Base-by-base conservation (phyloP, 2,329 filamentous ascomycete genomes). In the Didymella exigua region DNA sequence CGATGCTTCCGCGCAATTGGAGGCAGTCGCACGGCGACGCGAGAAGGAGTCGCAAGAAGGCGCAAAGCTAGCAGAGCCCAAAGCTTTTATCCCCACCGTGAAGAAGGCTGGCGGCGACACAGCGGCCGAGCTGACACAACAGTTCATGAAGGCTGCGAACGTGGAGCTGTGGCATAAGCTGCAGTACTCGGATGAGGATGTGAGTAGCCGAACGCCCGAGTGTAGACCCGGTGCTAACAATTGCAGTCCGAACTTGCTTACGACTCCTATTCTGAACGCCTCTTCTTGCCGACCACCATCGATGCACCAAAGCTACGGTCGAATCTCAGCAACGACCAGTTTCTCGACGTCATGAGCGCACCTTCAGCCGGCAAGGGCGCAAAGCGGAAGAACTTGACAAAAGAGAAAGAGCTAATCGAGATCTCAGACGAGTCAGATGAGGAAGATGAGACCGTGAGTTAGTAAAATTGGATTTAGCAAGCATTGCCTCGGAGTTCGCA, bases 1-100 rank as follows among this genome's bases (percentile, higher is more conserved):
- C 63, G 95, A 98, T 76, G 93, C 95, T 3, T 77, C 86, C 40
- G 82, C 88, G 41, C 91, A 97, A 67, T 83, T 90, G 51, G 86
- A 89, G 30, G 84, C 84, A 68, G 78, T 72, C 41, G 66, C 70
- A 61, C 76, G 65, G 65, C 71, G 70, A 51, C 73, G 70, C 62
- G 77, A 73, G 60, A 74, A 76, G 48, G 80, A 83, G 52, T 81
- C 81, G 7, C 75, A 62, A 45, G 78, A 75, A 58, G 76, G 64
- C 67, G 75, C 63, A 66, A 80, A 64, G 38, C 69, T 74, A 21
- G 74, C 78, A 4, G 85, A 87, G 59, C 87, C 89, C 21, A 88
- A 89, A 59, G 88, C 90, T 14, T 90, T 96, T 66, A 89, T 95
- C 75, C 90, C 96, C 79, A 91, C 90, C 26, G 87, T 96, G 69